Percentiles rank a stretch among this genome's conserved stretches.
phyloP scores from a whole-genome alignment of 2,329 filamentous ascomycete species.

The Colletotrichum godetiae region DNA sequence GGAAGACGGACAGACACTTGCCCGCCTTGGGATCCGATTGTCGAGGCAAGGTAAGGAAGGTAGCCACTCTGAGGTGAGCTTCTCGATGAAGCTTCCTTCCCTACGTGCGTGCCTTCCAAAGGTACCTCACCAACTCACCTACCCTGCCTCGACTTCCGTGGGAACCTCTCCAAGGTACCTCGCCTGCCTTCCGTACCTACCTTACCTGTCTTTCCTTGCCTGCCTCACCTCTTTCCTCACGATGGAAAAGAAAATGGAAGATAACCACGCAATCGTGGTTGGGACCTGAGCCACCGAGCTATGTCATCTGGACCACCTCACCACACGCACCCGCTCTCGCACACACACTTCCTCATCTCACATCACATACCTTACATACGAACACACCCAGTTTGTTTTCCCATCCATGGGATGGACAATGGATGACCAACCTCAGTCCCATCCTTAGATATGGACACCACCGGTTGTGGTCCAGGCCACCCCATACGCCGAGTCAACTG shows the following conservation, averaged over 20 bases:
- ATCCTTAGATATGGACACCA: background rate
- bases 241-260: no score
- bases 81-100: background rate
- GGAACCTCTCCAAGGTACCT: background rate
- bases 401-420: background rate
- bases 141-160: no score
- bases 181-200: no score
- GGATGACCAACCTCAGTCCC: background rate
- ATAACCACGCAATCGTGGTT: no score
- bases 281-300: no score
- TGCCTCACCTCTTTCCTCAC: background rate
- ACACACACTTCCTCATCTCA: no score
- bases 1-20: background rate
- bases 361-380: background rate
- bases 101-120: no score
- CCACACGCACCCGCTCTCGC: no score
- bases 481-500: slow-evolving; percentile 3
- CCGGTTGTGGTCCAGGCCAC: background rate
- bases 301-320: no score
- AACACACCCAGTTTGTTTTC: background rate
- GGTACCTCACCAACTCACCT: no score
- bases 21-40: background rate
- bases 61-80: background rate
- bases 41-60: background rate
- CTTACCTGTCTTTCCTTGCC: background rate